These are phyloP conservation scores for Sugiyamaella mastotermitis DNA, from an alignment of 805 yeast genomes.

Conservation along the genomic window DNA sequence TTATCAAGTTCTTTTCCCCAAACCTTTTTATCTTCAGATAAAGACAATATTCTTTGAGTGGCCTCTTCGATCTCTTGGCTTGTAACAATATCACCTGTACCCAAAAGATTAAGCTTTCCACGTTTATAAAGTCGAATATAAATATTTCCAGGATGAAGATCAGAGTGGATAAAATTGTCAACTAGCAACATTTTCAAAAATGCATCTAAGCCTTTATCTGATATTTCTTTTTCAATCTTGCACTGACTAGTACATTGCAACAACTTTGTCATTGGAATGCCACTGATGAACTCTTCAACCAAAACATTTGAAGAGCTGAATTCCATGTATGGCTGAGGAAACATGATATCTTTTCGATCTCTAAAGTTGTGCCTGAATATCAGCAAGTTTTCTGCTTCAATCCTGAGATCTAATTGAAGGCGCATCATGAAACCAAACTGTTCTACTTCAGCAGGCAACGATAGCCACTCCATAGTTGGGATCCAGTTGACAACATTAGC, in stretches of 20 bases:
- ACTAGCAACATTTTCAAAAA: conserved; percentile 87
- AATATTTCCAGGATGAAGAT: conserved; percentile 94
- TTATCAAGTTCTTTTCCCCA: conserved; percentile 32
- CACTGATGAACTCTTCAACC: conserved; percentile 81
- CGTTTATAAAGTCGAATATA: conserved; percentile 61
- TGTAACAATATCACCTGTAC: conserved; percentile 31
- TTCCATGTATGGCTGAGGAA: conserved; percentile 69
- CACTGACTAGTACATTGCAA: conserved; percentile 34
- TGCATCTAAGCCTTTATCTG: conserved; percentile 83
- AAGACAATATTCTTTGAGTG: conserved; percentile 20
- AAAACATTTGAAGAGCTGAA: conserved; percentile 65
- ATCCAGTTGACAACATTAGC: conserved; percentile 63
- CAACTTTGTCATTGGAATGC: conserved; percentile 72
- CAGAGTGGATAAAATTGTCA: conserved; percentile 94
- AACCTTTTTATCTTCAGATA: conserved; percentile 17
- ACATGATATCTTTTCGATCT: conserved; percentile 53
- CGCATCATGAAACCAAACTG: conserved; percentile 84
- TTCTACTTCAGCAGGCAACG: conserved; percentile 88
- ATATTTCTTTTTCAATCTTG: conserved; percentile 43
- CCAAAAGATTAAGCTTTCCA: conserved; percentile 19
- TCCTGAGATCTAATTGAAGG: conserved; percentile 79
- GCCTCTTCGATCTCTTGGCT: conserved; percentile 22
- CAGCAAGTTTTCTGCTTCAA: conserved; percentile 77
- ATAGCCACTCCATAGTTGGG: conserved; percentile 98
- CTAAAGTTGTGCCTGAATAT: conserved; percentile 67